These are phyloP conservation scores for Albophoma yamanashiensis DNA, from an alignment of 2,329 filamentous ascomycete species.

Conservation along the genomic window DNA sequence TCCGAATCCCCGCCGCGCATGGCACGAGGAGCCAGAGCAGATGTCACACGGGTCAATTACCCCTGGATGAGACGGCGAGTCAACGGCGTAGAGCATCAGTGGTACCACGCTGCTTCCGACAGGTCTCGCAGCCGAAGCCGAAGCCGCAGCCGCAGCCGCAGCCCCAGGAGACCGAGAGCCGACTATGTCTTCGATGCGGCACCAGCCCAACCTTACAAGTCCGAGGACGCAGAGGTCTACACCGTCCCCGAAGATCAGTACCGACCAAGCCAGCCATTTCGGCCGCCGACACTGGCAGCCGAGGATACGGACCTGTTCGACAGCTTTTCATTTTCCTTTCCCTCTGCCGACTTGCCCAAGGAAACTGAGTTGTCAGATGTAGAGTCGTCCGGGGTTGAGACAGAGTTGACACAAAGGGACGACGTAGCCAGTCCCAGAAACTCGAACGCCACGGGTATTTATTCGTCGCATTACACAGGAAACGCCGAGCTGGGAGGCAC, in stretches of 20 bases:
- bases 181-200: background rate
- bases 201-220: background rate
- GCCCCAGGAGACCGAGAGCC: background rate
- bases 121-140: background rate
- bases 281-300: conserved; percentile 5
- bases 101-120: background rate
- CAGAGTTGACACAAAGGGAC: conserved; percentile 7
- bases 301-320: conserved; percentile 18
- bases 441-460: conserved; percentile 15
- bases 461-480: conserved; percentile 26
- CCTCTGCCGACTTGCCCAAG: conserved; percentile 11
- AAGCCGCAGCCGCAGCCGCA: background rate
- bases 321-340: conserved; percentile 15
- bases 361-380: conserved; percentile 16
- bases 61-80: background rate
- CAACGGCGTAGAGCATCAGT: background rate
- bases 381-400: conserved; percentile 16
- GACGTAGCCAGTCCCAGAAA: conserved; percentile 2
- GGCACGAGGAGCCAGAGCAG: background rate
- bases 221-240: background rate
- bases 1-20: background rate
- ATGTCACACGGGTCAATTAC: background rate
- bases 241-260: background rate
- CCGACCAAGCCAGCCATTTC: background rate
- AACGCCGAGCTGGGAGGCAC: conserved; percentile 23